phyloP scores from a whole-genome alignment of 495 filamentous ascomycete genomes.

The Tuber aestivum region DNA sequence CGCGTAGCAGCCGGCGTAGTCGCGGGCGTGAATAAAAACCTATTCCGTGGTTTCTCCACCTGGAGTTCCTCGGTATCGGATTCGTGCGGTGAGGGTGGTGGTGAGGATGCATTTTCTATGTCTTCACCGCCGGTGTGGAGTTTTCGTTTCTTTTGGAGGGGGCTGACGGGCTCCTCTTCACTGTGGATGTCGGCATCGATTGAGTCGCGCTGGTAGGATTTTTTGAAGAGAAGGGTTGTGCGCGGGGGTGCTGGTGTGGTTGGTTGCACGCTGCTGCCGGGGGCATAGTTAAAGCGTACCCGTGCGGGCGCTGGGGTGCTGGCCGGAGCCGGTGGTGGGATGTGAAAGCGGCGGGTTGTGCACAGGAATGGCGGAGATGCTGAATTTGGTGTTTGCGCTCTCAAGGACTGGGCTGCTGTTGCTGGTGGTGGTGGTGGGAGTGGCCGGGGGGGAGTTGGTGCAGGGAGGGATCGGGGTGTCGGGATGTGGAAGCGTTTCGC shows the following conservation, averaged over 20 bases:
- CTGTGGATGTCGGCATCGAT: neutral
- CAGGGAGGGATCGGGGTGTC: neutral
- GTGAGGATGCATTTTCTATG: neutral
- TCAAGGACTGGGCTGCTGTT: neutral
- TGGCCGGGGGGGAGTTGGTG: neutral
- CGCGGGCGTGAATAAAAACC: neutral
- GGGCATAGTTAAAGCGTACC: neutral
- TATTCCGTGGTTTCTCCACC: neutral
- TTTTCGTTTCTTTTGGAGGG: constrained; percentile 3
- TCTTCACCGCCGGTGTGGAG: neutral
- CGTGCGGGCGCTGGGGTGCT: neutral
- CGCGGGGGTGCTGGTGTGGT: neutral
- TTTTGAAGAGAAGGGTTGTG: neutral
- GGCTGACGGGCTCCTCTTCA: neutral
- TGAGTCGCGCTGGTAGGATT: neutral
- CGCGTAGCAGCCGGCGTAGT: neutral
- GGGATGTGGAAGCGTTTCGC: constrained; percentile 1
- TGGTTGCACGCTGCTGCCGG: neutral
- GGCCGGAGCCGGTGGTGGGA: neutral
- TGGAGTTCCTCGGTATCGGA: neutral
- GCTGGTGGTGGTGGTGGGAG: neutral
- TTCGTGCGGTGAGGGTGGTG: neutral
- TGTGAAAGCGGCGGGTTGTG: neutral
- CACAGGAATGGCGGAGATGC: neutral
- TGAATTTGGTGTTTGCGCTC: neutral